These are phyloP conservation scores for Cryptosporidium sp. DNA, from an alignment of 169 alveolate species.

Conservation along the genomic window DNA sequence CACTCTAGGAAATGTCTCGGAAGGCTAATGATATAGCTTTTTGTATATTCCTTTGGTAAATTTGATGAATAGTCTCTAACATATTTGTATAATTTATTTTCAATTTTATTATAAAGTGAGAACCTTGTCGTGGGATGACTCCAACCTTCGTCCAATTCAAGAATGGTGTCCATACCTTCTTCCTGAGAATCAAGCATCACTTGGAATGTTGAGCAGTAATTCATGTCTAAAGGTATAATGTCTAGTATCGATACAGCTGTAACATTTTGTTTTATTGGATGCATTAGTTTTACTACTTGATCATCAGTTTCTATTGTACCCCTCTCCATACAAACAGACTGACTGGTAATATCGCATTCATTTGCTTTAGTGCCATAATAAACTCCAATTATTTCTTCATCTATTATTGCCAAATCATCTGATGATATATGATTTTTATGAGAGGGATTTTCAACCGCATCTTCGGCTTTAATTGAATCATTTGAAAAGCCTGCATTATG, in stretches of 20 bases:
- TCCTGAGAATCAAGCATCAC: conserved; percentile 44
- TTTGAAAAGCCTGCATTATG: conserved; percentile 24
- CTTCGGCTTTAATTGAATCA: conserved; percentile 3
- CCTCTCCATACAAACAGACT: background rate
- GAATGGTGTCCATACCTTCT: background rate
- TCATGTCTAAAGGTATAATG: conserved; percentile 34
- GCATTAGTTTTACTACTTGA: conserved; percentile 13
- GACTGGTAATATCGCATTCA: background rate
- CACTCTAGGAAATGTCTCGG: conserved; percentile 25
- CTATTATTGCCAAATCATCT: conserved; percentile 39
- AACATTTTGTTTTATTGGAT: conserved; percentile 53
- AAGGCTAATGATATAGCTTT: conserved; percentile 38
- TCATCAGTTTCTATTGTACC: background rate
- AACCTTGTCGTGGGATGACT: conserved; percentile 45
- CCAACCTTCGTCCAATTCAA: conserved; percentile 63
- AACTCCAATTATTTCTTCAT: conserved; percentile 16
- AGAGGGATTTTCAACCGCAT: background rate
- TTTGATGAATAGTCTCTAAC: conserved; percentile 37
- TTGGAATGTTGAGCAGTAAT: conserved; percentile 29
- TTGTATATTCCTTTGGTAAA: conserved; percentile 21
- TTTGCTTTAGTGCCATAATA: conserved; percentile 1
- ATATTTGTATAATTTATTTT: conserved; percentile 9
- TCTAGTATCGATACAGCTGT: conserved; percentile 21
- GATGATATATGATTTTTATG: conserved; percentile 3
- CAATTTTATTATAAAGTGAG: conserved; percentile 37